Conservation (phyloP, 2,329 filamentous ascomycete genomes). For the Aspergillus glaucus region DNA sequence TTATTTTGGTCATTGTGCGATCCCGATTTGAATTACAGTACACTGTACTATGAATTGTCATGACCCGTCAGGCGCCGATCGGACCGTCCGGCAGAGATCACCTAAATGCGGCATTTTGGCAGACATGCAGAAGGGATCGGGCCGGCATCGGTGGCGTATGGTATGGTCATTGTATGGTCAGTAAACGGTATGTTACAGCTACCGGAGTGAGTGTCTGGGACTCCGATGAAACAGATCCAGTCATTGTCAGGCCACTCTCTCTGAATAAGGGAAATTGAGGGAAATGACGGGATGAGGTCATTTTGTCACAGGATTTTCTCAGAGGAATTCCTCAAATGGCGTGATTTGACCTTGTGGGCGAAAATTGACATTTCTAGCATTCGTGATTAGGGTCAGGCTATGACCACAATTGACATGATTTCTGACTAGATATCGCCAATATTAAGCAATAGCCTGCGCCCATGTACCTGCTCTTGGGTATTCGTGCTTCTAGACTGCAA, state of each 20-base stretch:
- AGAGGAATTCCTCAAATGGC: too few relatives aligned
- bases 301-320: too few relatives aligned
- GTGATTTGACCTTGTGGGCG: too few relatives aligned
- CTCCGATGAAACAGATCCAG: too few relatives aligned
- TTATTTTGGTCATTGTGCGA: neutral
- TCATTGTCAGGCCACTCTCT: too few relatives aligned
- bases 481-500: neutral
- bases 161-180: neutral
- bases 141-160: slow-evolving; percentile 2
- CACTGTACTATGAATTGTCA: too few relatives aligned
- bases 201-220: neutral
- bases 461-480: neutral
- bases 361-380: neutral
- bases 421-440: too few relatives aligned
- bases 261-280: too few relatives aligned
- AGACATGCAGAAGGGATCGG: neutral
- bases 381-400: neutral
- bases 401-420: too few relatives aligned
- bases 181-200: neutral
- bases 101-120: neutral
- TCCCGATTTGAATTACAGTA: neutral
- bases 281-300: too few relatives aligned
- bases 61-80: neutral
- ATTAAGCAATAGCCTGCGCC: too few relatives aligned
- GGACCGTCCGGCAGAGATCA: slow-evolving; percentile 1